Percentiles rank a stretch among this genome's conserved stretches.
These are phyloP conservation scores for Penicillium lividum DNA, from an alignment of 495 filamentous ascomycete species.

Conservation along the genomic window DNA sequence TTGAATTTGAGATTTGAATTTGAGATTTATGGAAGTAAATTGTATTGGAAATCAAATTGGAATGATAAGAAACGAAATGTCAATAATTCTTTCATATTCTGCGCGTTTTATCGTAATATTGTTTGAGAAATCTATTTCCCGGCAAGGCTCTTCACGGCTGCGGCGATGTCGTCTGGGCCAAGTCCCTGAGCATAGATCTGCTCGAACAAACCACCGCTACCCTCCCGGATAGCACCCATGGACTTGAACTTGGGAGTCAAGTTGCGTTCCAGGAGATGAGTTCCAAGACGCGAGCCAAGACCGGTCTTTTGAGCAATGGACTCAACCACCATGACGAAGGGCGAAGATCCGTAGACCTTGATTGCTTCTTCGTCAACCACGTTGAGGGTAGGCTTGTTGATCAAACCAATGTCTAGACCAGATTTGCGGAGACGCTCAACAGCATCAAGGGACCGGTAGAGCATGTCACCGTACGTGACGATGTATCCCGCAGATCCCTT, in stretches of 20 bases:
- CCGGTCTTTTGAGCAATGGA: slow-evolving; percentile 44
- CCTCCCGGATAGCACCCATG: slow-evolving; percentile 39
- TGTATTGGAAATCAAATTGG: neutral
- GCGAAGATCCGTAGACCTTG: slow-evolving; percentile 34
- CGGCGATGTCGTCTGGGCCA: slow-evolving; percentile 34
- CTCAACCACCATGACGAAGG: slow-evolving; percentile 40
- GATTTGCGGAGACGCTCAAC: slow-evolving; percentile 37
- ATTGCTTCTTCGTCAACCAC: slow-evolving; percentile 42
- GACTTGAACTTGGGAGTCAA: slow-evolving; percentile 38
- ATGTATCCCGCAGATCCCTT: slow-evolving; percentile 39
- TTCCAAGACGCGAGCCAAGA: slow-evolving; percentile 41
- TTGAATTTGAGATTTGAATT: too few relatives aligned
- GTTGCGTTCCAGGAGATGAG: slow-evolving; percentile 35
- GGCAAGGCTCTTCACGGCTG: slow-evolving; percentile 30
- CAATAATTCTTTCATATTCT: neutral
- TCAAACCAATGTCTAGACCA: slow-evolving; percentile 37
- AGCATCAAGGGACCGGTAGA: slow-evolving; percentile 43
- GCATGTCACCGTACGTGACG: slow-evolving; percentile 44
- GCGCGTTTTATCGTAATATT: neutral
- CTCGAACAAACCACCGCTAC: slow-evolving; percentile 39
- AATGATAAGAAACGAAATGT: neutral
- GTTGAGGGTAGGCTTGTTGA: slow-evolving; percentile 46
- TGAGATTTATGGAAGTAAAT: neutral
- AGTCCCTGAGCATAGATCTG: slow-evolving; percentile 42
- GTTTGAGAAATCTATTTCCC: slow-evolving; percentile 19